A percentile compares a stretch with the other conserved stretches of the same genome.
These are phyloP conservation scores for Vigna nakashimae DNA, from an alignment of 306 rosid genomes.

Conservation along the genomic window DNA sequence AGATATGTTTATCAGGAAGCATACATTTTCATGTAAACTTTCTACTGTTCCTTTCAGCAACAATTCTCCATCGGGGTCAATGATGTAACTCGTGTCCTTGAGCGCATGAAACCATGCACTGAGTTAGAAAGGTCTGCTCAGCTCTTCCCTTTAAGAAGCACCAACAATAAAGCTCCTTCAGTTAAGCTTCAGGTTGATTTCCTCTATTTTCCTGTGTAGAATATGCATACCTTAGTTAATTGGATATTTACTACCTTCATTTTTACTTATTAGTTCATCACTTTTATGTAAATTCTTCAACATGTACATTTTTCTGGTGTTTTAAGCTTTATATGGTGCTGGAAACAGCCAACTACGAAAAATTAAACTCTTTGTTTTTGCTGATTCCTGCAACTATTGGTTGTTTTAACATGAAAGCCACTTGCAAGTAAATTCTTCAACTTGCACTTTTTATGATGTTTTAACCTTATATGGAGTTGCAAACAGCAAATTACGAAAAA, in stretches of 20 bases:
- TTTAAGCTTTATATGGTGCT: background rate
- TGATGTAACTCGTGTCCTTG: slow-evolving; percentile 82
- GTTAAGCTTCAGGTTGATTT: slow-evolving; percentile 67
- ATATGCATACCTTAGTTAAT: background rate
- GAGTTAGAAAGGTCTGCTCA: slow-evolving; percentile 41
- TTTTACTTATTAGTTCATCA: slow-evolving; percentile 22
- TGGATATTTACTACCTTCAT: background rate
- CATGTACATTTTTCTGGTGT: background rate
- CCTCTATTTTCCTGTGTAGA: slow-evolving; percentile 17
- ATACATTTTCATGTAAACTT: background rate
- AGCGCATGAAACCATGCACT: slow-evolving; percentile 70
- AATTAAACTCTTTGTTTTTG: background rate
- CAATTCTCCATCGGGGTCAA: slow-evolving; percentile 85
- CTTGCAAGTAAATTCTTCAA: background rate
- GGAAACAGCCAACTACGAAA: background rate
- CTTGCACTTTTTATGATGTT: background rate
- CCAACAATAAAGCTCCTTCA: slow-evolving; percentile 46
- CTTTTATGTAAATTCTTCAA: background rate
- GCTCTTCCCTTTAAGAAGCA: slow-evolving; percentile 38
- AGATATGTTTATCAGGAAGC: background rate
- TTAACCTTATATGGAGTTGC: background rate
- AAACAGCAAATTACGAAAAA: background rate
- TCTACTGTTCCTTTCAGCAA: slow-evolving; percentile 58
- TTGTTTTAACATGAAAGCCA: background rate
- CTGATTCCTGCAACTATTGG: slow-evolving; percentile 17